Base-by-base conservation (phyloP, 2,329 filamentous ascomycete species). In the Allantophomopsis lycopodina region DNA sequence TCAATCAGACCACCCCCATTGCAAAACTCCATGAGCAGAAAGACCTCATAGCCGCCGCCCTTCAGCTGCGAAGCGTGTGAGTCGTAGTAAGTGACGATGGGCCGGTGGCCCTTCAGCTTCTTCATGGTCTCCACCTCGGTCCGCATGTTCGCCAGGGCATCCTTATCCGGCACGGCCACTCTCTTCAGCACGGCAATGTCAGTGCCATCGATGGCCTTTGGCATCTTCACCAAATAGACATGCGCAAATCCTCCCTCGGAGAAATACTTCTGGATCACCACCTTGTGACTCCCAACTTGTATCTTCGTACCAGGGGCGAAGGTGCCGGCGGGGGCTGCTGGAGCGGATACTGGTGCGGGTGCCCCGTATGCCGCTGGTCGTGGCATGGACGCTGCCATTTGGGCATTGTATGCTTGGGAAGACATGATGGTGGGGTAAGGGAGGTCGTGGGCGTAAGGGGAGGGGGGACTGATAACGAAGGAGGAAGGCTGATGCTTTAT, bases 51-150 rank as follows among this genome's bases (percentile, higher is more conserved):
- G 42, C 91, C 91, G 33, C 88, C 88, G 38, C 83, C 86, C 52
- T 84, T 81, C 51, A 96, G 67, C 62, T 96, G 88, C 13, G 87
- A 95, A 31, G 91, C 91, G 62, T 98, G 91, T 48, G 89, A 96
- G 66, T 98, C 91, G 59, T 96, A 88, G 63, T 98, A 98, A 43
- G 83, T 95, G 53, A 98, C 91, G 55, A 98, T 96, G 52, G 91
- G 82, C 46, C 79, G 78, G 70, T 96, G 91, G 42, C 91, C 91
- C 68, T 94, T 94, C 52, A 98, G 72, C 62, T 91, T 88, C 77
- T 98, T 98, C 91, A 98, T 98, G 12, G 91, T 98, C 66, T 98
- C 91, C 51, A 98, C 91, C 69, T 98, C 91, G 49, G 80, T 96
- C 60, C 91, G 79, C 91, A 98, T 96, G 60, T 84, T 88, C 46